Evolutionary conservation across 1,284 basidiomycete genomes (phyloP), one percentile per base, ranked within the genome.

Genomic region (Sphagnurus paluster): DNA sequence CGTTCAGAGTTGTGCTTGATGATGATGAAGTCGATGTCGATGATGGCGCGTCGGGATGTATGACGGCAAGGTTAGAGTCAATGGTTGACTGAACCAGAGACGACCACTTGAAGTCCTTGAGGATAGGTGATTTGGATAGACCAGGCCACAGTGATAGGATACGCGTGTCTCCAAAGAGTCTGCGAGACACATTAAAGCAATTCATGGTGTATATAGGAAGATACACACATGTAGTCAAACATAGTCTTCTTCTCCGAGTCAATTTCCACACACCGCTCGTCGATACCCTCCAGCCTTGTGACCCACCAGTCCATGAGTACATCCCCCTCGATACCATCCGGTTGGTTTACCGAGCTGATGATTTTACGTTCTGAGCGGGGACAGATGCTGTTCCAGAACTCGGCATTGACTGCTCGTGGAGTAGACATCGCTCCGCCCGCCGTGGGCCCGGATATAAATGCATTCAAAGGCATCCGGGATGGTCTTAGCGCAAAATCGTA

Each of bases 41-140:
- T 33, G 34, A 29, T 37, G 49, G 36, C 16, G 37, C 20, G 45
- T 61, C n/a, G 2, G 70, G 67, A 14, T 72, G 65, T 39, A 81
- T 63, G 24, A 75, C 53, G n/a, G 61, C 63, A 36, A 73, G 69
- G 55, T 81, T 84, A 30, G 69, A 64, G 1, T 67, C 61, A 39
- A 82, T 60, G 0, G 75, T 77, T 20, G 68, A 62, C 14, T 69
- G 67, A 25, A 85, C 76, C 30, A 84, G 73, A 0, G 77, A 69
- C 0, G 83, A 83, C 83, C 82, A 85, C 1, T 62, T 55, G 53
- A 81, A 84, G 17, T 70, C 55, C 2, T 60, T 68, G 1, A 82
- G 58, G 35, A 80, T 71, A 5, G 80, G 80, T 0, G 81, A 83
- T 1, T 61, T 55, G 9, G 59, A 59, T 28, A 83, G 66, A 1